Evolutionary conservation across 805 yeast genomes (phyloP).

Genomic region (Candida ortonii): DNA sequence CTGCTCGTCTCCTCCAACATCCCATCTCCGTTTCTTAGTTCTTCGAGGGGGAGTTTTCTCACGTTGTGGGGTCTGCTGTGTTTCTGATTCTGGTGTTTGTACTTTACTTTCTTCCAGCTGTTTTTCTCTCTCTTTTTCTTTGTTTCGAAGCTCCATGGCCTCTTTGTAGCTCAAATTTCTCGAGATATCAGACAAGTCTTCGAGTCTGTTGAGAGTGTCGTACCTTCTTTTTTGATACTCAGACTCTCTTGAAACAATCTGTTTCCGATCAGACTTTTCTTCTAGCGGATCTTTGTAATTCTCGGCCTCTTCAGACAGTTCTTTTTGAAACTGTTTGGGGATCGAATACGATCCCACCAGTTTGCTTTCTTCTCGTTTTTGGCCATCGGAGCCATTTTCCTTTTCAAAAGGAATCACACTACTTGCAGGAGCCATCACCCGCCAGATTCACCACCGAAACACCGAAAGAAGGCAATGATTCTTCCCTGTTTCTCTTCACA

Average conservation of each 20-base stretch:
- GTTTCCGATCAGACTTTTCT: constrained; percentile 26
- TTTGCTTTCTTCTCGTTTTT: constrained; percentile 6
- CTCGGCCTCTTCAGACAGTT: constrained; percentile 24
- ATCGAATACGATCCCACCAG: constrained; percentile 21
- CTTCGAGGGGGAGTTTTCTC: constrained; percentile 24
- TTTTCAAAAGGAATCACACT: constrained; percentile 3
- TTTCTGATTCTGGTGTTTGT: constrained; percentile 25
- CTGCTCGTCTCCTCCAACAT: constrained; percentile 39
- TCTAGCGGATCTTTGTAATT: constrained; percentile 20
- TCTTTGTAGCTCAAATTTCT: constrained; percentile 38
- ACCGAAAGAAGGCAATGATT: too few species aligned
- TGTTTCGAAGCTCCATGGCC: constrained; percentile 39
- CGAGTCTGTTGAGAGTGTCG: constrained; percentile 12
- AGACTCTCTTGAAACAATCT: constrained; percentile 38
- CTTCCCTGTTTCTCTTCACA: background rate
- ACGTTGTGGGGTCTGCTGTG: constrained; percentile 13
- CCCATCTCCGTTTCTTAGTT: constrained; percentile 41
- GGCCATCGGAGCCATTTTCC: constrained; percentile 5
- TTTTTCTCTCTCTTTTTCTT: constrained; percentile 39
- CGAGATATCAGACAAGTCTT: constrained; percentile 8
- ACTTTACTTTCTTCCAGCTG: constrained; percentile 29
- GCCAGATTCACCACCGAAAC: too few species aligned
- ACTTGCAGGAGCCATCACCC: constrained; percentile 1
- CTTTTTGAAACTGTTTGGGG: constrained; percentile 23
- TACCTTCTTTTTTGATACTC: constrained; percentile 45